Evolutionary conservation across 2,329 filamentous ascomycete genomes (phyloP), one percentile per base, ranked within the genome.

Genomic region (Penicillium sp.): DNA sequence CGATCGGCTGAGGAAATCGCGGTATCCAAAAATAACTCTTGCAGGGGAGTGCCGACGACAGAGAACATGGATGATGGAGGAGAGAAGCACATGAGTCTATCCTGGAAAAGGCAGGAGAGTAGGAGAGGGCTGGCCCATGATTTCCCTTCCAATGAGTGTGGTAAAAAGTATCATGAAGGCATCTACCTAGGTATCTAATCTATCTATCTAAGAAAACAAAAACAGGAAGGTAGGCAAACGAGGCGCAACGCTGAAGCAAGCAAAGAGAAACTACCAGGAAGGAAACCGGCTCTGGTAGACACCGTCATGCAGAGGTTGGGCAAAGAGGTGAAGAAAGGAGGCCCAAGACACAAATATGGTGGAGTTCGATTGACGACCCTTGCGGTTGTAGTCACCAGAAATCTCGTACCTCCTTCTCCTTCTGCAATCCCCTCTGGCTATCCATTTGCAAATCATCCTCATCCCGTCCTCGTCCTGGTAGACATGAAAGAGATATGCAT

Each of bases 131-230:
- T 10, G n/a, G 40, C 14, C 27, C 18, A 37, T 18, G 4, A 54
- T 18, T 7, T n/a, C 36, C 49, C 46, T 31, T n/a, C 46, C 31
- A 49, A 31, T 49, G 6, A 4, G 10, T 35, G 11, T 33, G 11
- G 9, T 18, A 24, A 14, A 44, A 31, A 33, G 16, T 33, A 31
- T 43, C 56, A 58, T 54, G n/a, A 6, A 39, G 51, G 53, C 46
- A 53, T 53, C 50, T 62, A 55, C 58, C 60, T 58, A 60, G 40
- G 49, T 67, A 67, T 67, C 63, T 66, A 66, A 63, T 66, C 62
- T 68, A 67, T 66, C 64, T 68, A 67, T 68, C 56, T 58, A 61
- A 59, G 44, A 51, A 24, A 36, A 41, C 56, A 54, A 50, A 37
- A 31, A 31, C 31, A 9, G 35, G 16, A 13, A 49, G 49, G 50